A percentile compares a stretch with the other conserved stretches of the same genome.
These are phyloP conservation scores for Magnaporthiopsis rhizophila DNA, from an alignment of 2,329 filamentous ascomycete species.

Conservation along the genomic window DNA sequence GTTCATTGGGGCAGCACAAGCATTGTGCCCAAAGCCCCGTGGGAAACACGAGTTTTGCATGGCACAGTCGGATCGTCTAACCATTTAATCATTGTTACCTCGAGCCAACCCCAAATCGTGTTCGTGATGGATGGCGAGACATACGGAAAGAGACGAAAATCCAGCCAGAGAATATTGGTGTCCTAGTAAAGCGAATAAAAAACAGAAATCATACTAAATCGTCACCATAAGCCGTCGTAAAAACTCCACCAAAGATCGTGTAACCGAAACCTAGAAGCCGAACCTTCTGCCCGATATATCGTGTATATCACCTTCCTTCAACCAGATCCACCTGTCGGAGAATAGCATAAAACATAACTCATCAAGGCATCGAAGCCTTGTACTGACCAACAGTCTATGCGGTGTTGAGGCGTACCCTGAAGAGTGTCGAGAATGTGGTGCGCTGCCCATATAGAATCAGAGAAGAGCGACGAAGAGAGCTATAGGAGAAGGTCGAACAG, in stretches of 20 bases:
- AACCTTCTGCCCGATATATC: background rate
- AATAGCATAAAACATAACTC: too few species aligned
- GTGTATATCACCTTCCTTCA: background rate
- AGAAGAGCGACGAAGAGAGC: background rate
- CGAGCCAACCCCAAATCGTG: too few species aligned
- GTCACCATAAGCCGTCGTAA: background rate
- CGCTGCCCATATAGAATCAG: background rate
- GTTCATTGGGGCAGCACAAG: too few species aligned
- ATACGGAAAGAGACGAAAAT: too few species aligned
- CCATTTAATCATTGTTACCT: too few species aligned
- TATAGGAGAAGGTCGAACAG: background rate
- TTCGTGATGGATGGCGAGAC: too few species aligned
- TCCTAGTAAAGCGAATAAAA: background rate
- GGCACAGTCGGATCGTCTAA: too few species aligned
- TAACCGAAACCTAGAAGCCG: background rate
- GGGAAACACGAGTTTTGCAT: too few species aligned
- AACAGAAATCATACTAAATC: background rate
- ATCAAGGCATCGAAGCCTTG: background rate
- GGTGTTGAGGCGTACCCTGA: background rate
- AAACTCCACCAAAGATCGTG: background rate
- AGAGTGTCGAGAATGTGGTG: background rate
- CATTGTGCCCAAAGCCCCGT: too few species aligned
- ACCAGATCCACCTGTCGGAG: background rate
- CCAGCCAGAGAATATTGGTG: too few species aligned
- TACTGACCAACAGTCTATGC: background rate